Conservation (phyloP, 352 stramenopile genomes). For the Phytophthora brassicae region DNA sequence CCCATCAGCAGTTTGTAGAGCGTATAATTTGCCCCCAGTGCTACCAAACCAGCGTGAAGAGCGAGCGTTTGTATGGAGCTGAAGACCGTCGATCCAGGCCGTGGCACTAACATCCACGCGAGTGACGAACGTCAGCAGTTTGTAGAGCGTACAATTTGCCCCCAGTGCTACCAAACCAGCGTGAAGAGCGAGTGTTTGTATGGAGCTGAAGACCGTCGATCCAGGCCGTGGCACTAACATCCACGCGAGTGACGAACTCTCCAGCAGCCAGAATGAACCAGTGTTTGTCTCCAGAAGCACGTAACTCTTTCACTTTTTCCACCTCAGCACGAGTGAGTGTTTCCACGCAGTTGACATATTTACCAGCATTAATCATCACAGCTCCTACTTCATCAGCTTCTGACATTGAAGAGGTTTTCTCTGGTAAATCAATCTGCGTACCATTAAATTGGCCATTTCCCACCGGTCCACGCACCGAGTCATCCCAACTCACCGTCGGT, state of each 20-base stretch:
- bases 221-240: constrained; percentile 59
- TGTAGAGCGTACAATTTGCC: constrained; percentile 48
- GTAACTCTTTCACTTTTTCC: constrained; percentile 23
- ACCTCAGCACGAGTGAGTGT: constrained; percentile 46
- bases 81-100: constrained; percentile 68
- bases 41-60: constrained; percentile 65
- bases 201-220: constrained; percentile 69
- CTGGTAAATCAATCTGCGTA: constrained; percentile 34
- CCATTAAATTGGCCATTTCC: constrained; percentile 46
- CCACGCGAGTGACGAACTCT: constrained; percentile 58
- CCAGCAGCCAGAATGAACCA: constrained; percentile 42
- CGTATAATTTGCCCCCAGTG: constrained; percentile 47
- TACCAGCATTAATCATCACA: constrained; percentile 37
- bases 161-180: constrained; percentile 65
- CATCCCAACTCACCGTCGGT: constrained; percentile 45
- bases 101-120: constrained; percentile 54
- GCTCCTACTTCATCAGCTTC: constrained; percentile 43
- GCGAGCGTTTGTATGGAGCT: constrained; percentile 65
- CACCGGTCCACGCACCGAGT: constrained; percentile 48
- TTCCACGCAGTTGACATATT: constrained; percentile 52
- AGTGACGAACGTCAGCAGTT: constrained; percentile 42
- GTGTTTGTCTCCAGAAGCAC: constrained; percentile 36
- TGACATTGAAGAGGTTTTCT: constrained; percentile 17
- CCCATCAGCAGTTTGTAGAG: constrained; percentile 41
- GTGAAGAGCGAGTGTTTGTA: constrained; percentile 56